Conservation (phyloP, 2,329 filamentous ascomycete genomes). For the Amesomyces nigricolor region DNA sequence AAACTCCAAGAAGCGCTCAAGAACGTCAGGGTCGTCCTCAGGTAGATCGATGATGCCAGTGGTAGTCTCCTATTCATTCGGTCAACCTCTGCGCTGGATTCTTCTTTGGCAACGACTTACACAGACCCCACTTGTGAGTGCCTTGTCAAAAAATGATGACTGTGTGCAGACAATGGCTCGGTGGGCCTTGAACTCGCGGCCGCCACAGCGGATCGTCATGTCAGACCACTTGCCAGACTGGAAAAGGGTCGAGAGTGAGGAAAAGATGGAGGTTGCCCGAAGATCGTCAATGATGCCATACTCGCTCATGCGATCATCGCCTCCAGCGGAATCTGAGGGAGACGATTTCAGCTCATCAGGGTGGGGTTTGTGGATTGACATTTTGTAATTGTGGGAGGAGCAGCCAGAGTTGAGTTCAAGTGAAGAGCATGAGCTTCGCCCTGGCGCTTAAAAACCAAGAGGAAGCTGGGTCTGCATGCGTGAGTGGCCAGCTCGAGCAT, state of each 20-base stretch:
- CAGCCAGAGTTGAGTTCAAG: too few species aligned
- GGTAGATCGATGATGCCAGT: conserved; percentile 25
- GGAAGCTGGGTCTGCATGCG: too few species aligned
- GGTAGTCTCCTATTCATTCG: too few species aligned
- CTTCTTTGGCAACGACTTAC: conserved; percentile 26
- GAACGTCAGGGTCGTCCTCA: conserved; percentile 28
- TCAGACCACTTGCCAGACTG: conserved; percentile 29
- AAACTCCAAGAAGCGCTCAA: conserved; percentile 30
- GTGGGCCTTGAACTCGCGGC: conserved; percentile 31
- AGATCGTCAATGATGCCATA: neutral
- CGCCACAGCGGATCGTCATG: conserved; percentile 30
- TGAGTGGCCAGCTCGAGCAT: too few species aligned
- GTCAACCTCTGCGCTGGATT: too few species aligned
- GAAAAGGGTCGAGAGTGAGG: neutral
- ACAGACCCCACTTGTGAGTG: conserved; percentile 27
- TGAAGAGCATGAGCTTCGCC: too few species aligned
- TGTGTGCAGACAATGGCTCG: conserved; percentile 33
- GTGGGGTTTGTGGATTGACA: too few species aligned
- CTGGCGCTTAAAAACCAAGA: too few species aligned
- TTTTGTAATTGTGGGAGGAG: too few species aligned
- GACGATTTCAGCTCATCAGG: too few species aligned
- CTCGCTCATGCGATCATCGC: too few species aligned
- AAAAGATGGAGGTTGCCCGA: neutral
- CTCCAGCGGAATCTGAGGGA: too few species aligned
- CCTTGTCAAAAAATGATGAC: conserved; percentile 31